A percentile compares a stretch with the other conserved stretches of the same genome.
These are phyloP conservation scores for Lentinula lateritia DNA, from an alignment of 768 basidiomycete species.

Conservation along the genomic window DNA sequence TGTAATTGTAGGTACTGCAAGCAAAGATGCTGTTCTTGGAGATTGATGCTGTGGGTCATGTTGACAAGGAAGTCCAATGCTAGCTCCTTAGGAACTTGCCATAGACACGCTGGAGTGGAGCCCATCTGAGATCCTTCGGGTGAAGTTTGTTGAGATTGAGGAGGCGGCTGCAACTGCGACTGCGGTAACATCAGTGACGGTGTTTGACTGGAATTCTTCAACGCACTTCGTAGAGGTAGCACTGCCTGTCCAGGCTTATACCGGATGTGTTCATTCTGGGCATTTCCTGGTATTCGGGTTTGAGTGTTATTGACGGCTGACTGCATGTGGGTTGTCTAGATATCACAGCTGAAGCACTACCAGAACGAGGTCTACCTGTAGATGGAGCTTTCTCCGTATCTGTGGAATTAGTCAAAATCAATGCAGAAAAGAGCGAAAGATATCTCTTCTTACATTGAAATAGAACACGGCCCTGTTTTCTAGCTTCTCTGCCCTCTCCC, in stretches of 20 bases:
- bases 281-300: no score
- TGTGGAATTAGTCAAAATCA: background rate
- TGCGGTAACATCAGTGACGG: no score
- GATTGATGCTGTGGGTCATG: background rate
- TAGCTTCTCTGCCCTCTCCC: background rate
- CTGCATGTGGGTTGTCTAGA: no score
- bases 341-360: background rate
- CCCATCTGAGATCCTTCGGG: background rate
- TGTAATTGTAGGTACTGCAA: background rate
- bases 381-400: background rate
- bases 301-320: background rate
- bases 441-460: background rate
- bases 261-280: background rate
- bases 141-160: background rate
- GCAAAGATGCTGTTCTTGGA: background rate
- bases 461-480: background rate
- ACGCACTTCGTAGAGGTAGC: conserved; percentile 55
- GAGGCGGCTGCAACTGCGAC: no score
- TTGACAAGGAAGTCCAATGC: background rate
- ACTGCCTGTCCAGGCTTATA: conserved; percentile 25
- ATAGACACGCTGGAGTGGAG: background rate
- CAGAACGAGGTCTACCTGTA: background rate
- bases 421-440: background rate
- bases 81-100: background rate
- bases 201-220: conserved; percentile 47